Base-by-base conservation (phyloP, 805 yeast genomes). In the Starmerella riodocensis region DNA sequence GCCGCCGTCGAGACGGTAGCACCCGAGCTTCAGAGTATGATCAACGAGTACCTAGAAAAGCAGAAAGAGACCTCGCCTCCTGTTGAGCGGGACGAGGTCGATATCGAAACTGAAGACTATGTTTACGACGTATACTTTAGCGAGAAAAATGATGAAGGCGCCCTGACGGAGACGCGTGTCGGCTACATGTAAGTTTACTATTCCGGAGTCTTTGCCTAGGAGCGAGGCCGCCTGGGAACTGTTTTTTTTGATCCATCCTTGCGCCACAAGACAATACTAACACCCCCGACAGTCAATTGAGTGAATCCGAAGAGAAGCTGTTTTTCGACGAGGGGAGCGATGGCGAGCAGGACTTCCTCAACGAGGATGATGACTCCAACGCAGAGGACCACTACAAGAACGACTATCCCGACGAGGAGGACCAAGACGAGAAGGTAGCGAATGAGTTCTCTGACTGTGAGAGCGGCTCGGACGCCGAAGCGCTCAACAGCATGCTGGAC, bases 341-440 rank as follows among this genome's bases (percentile, higher is more conserved):
- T 8, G 48, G 47, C 1, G 55, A 43, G 25, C 46, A 45, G 4
- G 33, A 41, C 6, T 18, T 53, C 17, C 58, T 53, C 28, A 62
- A 56, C 34, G 66, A 54, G 35, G 65, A 62, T 30, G 65, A 61
- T 27, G 67, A 63, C 44, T 61, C 66, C 14, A 62, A 62, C 38
- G 94, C 94, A 17, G 98, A 88, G 61, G 84, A 81, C 40, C 86
- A 76, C 53, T 88, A 88, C 56, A 74, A 75, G 51, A 88, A 91
- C 58, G 97, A 88, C 53, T 88, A 88, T 53, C 97, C 97, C 0
- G 94, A 84, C 33, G 95, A 86, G 53, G 95, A 84, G 17, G 32
- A 17, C 13, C 8, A 59, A 39, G 51, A 46, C 9, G 32, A n/a
- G n/a, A n/a, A n/a, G n/a, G n/a, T n/a, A n/a, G n/a, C n/a, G n/a